phyloP scores from a whole-genome alignment of 345 rosid genomes.

The Limnanthes douglasii region DNA sequence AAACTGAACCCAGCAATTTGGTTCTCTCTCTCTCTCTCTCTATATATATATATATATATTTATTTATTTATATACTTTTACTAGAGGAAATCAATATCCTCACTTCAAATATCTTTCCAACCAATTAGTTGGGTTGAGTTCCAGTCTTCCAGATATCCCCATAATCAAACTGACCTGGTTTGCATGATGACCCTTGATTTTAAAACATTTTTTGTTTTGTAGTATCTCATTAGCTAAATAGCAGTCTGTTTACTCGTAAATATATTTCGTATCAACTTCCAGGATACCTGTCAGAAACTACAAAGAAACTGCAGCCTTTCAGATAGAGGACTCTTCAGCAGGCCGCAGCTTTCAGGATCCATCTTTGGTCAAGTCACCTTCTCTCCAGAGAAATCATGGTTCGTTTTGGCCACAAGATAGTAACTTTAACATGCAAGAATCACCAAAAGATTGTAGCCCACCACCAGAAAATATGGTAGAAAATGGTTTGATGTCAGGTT shows the following conservation, averaged over 20 bases:
- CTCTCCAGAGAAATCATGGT: slow-evolving; percentile 76
- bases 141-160: too few relatives aligned
- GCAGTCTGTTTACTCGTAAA: slow-evolving; percentile 5
- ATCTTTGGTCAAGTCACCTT: slow-evolving; percentile 75
- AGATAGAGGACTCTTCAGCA: slow-evolving; percentile 86
- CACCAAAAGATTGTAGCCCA: slow-evolving; percentile 56
- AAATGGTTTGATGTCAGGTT: slow-evolving; percentile 54
- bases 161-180: too few relatives aligned
- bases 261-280: slow-evolving; percentile 13
- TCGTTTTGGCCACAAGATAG: slow-evolving; percentile 39
- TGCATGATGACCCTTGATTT: too few relatives aligned
- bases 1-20: too few relatives aligned
- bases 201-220: too few relatives aligned
- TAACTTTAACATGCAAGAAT: slow-evolving; percentile 45
- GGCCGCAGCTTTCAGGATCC: slow-evolving; percentile 81
- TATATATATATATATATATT: too few relatives aligned
- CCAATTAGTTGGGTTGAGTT: too few relatives aligned
- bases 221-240: too few relatives aligned
- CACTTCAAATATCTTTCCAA: too few relatives aligned
- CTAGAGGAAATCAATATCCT: too few relatives aligned
- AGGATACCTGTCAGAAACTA: slow-evolving; percentile 85
- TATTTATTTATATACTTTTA: too few relatives aligned
- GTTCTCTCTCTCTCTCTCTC: too few relatives aligned
- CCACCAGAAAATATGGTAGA: slow-evolving; percentile 66
- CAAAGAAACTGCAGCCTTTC: slow-evolving; percentile 54